phyloP scores from a whole-genome alignment of 768 basidiomycete genomes.

The Gymnopilus dilepis region DNA sequence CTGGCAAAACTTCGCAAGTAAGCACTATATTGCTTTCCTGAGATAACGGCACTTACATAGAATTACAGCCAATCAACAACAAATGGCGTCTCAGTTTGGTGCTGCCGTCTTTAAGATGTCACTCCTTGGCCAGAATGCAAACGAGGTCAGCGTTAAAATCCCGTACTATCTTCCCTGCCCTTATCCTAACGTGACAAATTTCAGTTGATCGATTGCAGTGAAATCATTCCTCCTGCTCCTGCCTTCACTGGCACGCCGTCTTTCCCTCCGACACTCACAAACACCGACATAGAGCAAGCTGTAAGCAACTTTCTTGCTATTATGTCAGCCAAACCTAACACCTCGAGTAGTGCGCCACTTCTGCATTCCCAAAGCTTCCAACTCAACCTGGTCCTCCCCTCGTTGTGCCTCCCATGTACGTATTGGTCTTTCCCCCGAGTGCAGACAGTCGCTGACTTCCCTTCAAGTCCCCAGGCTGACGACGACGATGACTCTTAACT shows the following conservation, averaged over 20 bases:
- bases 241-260: slow-evolving; percentile 2
- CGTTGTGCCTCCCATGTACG: slow-evolving; percentile 8
- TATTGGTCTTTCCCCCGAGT: not conserved
- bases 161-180: too few relatives aligned
- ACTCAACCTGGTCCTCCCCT: slow-evolving; percentile 12
- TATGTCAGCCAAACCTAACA: not conserved
- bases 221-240: slow-evolving; percentile 8
- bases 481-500: not conserved
- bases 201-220: slow-evolving; percentile 14
- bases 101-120: not conserved
- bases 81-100: not conserved
- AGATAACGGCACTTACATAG: not conserved
- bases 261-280: slow-evolving; percentile 2
- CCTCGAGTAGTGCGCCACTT: slow-evolving; percentile 7
- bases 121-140: not conserved
- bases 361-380: slow-evolving; percentile 11
- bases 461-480: not conserved
- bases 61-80: not conserved
- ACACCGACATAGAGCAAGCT: slow-evolving; percentile 14
- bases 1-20: slow-evolving; percentile 1
- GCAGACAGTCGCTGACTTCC: not conserved
- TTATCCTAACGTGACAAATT: too few relatives aligned
- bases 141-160: not conserved
- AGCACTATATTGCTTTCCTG: not conserved
- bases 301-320: not conserved